Percentiles rank a stretch among this genome's conserved stretches.
Conservation (phyloP, 1,284 basidiomycete species). For the Cutaneotrichosporon sp. region DNA sequence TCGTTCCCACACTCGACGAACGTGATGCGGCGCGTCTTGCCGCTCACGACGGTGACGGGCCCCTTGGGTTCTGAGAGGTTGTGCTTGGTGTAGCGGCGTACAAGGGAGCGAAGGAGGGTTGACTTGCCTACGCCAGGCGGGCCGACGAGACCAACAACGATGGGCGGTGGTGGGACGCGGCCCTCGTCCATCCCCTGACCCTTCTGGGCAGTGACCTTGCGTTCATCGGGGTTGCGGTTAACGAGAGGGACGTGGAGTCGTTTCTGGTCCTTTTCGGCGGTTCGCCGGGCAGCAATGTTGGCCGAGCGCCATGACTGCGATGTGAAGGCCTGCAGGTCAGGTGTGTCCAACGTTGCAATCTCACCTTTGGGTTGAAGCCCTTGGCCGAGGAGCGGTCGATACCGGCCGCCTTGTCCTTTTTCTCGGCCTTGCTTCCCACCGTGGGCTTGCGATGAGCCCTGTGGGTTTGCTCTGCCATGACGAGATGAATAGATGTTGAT, state of each 20-base stretch:
- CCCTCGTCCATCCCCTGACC: constrained; percentile 52
- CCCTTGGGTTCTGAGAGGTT: constrained; percentile 86
- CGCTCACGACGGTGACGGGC: constrained; percentile 88
- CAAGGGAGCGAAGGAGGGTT: constrained; percentile 86
- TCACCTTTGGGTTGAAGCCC: constrained; percentile 89
- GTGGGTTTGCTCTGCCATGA: constrained; percentile 57
- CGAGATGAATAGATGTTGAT: not conserved
- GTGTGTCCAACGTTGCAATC: constrained; percentile 17
- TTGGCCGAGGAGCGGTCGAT: constrained; percentile 60
- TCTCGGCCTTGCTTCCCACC: constrained; percentile 70
- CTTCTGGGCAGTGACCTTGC: constrained; percentile 50
- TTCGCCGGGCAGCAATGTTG: constrained; percentile 82
- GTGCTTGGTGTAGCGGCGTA: constrained; percentile 92
- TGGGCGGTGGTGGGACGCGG: constrained; percentile 71
- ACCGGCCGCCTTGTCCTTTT: constrained; percentile 66
- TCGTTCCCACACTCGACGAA: constrained; percentile 98
- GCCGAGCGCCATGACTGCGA: constrained; percentile 84
- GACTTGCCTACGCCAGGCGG: constrained; percentile 97
- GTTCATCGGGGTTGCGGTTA: constrained; percentile 86
- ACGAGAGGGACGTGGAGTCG: constrained; percentile 94
- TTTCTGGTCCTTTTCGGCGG: constrained; percentile 90
- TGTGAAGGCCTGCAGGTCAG: constrained; percentile 69
- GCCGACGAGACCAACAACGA: constrained; percentile 94
- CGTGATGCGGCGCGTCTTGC: constrained; percentile 88
- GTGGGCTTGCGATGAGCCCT: constrained; percentile 73